Evolutionary conservation across 2,329 filamentous ascomycete genomes (phyloP).

Genomic region (Fusarium compactum): DNA sequence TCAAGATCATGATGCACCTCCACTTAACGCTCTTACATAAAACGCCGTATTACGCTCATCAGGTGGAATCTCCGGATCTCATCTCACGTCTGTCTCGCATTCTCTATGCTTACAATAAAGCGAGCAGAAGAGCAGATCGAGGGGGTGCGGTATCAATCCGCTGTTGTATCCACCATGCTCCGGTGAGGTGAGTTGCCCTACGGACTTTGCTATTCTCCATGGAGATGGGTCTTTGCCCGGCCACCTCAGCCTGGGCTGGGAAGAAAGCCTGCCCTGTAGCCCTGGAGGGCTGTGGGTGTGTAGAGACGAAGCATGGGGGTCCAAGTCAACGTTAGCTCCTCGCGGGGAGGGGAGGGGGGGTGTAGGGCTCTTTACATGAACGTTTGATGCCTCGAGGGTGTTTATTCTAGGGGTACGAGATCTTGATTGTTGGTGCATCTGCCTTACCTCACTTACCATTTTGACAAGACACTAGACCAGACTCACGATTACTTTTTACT

Average conservation of each 20-base stretch:
- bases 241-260: slow-evolving; percentile 9
- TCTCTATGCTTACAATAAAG: slow-evolving; percentile 24
- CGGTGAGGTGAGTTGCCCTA: slow-evolving; percentile 39
- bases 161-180: slow-evolving; percentile 14
- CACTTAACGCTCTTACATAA: slow-evolving; percentile 27
- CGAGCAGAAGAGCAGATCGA: neutral
- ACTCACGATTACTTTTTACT: too few relatives aligned
- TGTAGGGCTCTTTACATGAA: slow-evolving; percentile 28
- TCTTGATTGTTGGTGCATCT: neutral
- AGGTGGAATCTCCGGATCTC: slow-evolving; percentile 6
- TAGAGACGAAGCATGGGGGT: neutral
- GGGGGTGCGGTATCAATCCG: slow-evolving; percentile 29
- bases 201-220: slow-evolving; percentile 14
- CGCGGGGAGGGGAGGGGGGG: slow-evolving; percentile 29
- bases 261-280: slow-evolving; percentile 25
- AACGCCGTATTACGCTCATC: slow-evolving; percentile 26
- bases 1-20: slow-evolving; percentile 28
- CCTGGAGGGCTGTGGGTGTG: slow-evolving; percentile 35
- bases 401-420: slow-evolving; percentile 14
- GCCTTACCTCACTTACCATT: slow-evolving; percentile 6
- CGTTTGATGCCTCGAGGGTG: slow-evolving; percentile 7
- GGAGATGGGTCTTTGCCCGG: neutral
- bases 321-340: slow-evolving; percentile 3
- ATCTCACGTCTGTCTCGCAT: slow-evolving; percentile 5
- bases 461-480: neutral